Conservation (phyloP, 176 grass and related monocot species). For the Oryza meridionalis region DNA sequence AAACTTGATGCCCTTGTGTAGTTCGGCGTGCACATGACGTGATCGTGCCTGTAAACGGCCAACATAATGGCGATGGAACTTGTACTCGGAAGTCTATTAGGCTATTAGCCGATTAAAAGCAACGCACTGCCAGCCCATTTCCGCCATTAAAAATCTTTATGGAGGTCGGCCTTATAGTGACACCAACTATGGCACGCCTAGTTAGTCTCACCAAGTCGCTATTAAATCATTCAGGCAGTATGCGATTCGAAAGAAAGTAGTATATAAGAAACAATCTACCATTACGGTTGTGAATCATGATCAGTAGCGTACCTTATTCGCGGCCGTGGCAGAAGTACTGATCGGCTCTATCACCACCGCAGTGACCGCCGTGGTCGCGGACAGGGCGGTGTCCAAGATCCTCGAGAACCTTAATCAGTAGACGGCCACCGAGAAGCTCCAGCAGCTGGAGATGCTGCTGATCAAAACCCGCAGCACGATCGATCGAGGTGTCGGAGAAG, state of each 20-base stretch:
- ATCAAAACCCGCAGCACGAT: conserved; percentile 10
- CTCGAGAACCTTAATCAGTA: not conserved
- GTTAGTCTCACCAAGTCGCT: not conserved
- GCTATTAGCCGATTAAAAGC: too few species aligned
- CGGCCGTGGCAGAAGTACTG: conserved; percentile 12
- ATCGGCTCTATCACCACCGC: not conserved
- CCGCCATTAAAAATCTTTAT: not conserved
- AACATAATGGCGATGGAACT: too few species aligned
- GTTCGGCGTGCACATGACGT: too few species aligned
- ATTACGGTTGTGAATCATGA: not conserved
- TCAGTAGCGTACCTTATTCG: not conserved
- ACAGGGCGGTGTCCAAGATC: conserved; percentile 14
- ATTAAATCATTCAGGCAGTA: not conserved
- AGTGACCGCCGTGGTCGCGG: not conserved
- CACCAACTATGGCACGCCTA: not conserved
- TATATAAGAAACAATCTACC: not conserved
- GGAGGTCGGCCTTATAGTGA: not conserved
- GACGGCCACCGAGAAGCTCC: conserved; percentile 1
- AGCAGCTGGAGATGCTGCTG: conserved; percentile 20
- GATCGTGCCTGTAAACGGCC: too few species aligned
- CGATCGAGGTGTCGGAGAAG: conserved; percentile 20
- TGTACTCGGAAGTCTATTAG: too few species aligned
- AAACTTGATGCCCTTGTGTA: not conserved
- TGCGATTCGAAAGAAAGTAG: too few species aligned
- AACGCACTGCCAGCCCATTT: too few species aligned